Evolutionary conservation across 1,284 basidiomycete genomes (phyloP), one percentile per base, ranked within the genome.

Genomic region (Acaromyces ingoldii): DNA sequence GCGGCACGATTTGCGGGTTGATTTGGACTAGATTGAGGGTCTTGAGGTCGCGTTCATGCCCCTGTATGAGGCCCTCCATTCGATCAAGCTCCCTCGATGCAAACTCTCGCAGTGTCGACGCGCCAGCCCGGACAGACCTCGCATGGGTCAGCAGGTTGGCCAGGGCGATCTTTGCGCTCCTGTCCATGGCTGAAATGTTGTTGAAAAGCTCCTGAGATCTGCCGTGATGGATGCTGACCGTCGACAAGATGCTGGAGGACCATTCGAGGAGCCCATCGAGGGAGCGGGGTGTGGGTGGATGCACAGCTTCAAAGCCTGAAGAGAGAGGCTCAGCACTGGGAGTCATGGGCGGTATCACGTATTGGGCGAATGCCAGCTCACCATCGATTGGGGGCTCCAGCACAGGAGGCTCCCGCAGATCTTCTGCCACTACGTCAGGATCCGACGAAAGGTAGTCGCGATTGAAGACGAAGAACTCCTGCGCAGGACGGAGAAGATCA

Each of bases 381-480:
- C 48, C 37, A 10, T 24, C 9, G 2, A 57, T n/a, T 3, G 38
- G 29, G 2, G 56, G 52, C 19, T 62, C 59, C n/a, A 65, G 55
- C 13, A 37, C 36, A 11, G 58, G n/a, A n/a, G 45, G 46, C 21
- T 62, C 46, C 3, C 62, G 67, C 7, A 74, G 56, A 45, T 70
- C 64, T 10, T 58, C 51, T 3, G 65, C 63, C 7, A 72, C 40
- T 13, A 51, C 49, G 9, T 70, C 65, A 4, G 63, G 58, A 15
- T 75, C 68, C 10, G 64, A 61, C 26, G 52, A 69, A 24, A 75
- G 61, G 31, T 67, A 70, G 36, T 75, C 67, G 22, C 71, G 63
- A 41, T 74, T 70, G 58, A 63, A 75, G 34, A 75, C 62, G 43
- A 67, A 75, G 43, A 73, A 62, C 36, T 70, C 65, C 49, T 57